Base-by-base conservation (phyloP, 108 stramenopile species). In the Cyclostephanos invisitatus region DNA sequence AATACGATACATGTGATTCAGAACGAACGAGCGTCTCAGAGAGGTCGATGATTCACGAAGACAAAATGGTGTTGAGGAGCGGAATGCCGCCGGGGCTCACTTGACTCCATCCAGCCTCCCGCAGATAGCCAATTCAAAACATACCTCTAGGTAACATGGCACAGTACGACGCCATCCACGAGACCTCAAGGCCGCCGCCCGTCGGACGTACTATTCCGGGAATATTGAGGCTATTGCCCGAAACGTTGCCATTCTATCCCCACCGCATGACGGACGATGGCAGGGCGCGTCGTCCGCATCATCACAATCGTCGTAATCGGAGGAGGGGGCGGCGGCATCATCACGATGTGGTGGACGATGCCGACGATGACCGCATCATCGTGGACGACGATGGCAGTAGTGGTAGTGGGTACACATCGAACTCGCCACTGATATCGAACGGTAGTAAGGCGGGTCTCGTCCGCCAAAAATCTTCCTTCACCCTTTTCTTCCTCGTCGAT, bases 401-500 rank as follows among this genome's bases (percentile, higher is more conserved):
- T 11, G 11, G 44, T 2, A 15, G 44, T 14, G 2, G 44, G 2
- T 15, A 15, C 44, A 48, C 46, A 28, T 57, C 68, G 11, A 58
- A 69, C 27, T 7, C 35, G 10, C 24, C 40, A 18, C 37, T 69
- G 11, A 49, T 15, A 8, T 42, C 42, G 8, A 4, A 59, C 22
- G 20, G 36, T 32, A n/a, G 11, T 21, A 21, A 35, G 42, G 42
- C 24, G 40, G n/a, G n/a, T n/a, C 48, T 50, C 12, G 20, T 15
- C 37, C 36, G 14, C 12, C 22, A 57, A 44, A 46, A 55, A 22
- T 21, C 14, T 22, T 50, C 48, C 51, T 73, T 80, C 25, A 73
- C 72, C 11, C 21, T 80, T 27, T 80, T 80, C 62, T 73, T 80
- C 40, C 70, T 80, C 29, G 72, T 64, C 29, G 78, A 80, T 71